Evolutionary conservation across 805 yeast species (phyloP), one percentile per base, ranked within the genome.

Genomic region (Saccharomycopsis lassenensis): DNA sequence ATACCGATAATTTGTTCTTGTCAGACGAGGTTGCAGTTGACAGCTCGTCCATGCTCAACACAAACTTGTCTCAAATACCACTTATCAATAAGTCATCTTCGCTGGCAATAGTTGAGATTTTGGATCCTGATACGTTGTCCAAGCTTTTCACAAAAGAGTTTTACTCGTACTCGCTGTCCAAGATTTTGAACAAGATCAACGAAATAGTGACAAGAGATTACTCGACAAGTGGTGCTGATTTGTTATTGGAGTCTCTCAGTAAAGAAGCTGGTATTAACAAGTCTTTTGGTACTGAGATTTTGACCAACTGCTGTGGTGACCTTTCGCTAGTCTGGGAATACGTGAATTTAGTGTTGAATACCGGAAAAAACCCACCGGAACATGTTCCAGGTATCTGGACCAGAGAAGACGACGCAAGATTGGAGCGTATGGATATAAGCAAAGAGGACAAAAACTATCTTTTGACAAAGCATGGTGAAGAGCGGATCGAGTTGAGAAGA

Each of bases 341-440:
- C 41, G 55, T 65, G 40, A 55, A 62, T 39, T 49, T 54, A 26
- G 62, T 61, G 50, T 55, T 65, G 29, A 56, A 57, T 41, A 54
- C 60, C 18, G 61, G 61, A 23, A 52, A 56, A 11, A 61, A 63
- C 41, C 70, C 69, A 7, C 70, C 70, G 24, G 44, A 46, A 36
- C 50, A 61, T 35, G 58, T 57, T 6, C 59, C 63, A n/a, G 69
- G 69, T 35, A 58, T 65, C 29, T 65, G 69, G 69, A 63, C 67
- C 2, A 46, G 55, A 19, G 62, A 59, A 31, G 68, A 65, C 51
- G 69, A 65, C 43, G 56, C 49, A 12, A 51, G 54, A 43, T 45
- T 64, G 36, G 57, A 51, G 34, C 40, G 52, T 7, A 29, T 39
- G 35, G 41, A 36, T 18, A 54, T 51, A 17, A 55, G 53, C 27